Conservation (phyloP, 2,329 filamentous ascomycete species). For the Aureobasidium sp. region DNA sequence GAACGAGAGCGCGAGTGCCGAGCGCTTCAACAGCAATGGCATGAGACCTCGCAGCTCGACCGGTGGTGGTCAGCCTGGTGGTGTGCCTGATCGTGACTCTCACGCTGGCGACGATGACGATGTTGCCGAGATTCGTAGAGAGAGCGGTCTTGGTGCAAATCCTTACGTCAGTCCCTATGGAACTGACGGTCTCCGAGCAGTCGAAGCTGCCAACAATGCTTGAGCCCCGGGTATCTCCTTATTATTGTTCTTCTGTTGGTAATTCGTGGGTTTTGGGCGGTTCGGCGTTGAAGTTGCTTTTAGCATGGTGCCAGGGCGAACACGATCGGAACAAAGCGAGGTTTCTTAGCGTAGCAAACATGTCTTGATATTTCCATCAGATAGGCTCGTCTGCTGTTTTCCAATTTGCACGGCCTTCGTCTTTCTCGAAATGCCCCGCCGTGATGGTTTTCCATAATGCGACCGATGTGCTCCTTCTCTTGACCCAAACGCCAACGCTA, state of each 20-base stretch:
- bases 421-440: neutral
- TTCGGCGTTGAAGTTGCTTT: neutral
- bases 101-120: conserved; percentile 1
- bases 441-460: neutral
- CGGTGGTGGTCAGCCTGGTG: neutral
- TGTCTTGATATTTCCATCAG: neutral
- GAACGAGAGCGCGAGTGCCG: conserved; percentile 26
- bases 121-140: conserved; percentile 7
- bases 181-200: conserved; percentile 21
- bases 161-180: conserved; percentile 19
- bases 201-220: conserved; percentile 18
- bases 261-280: neutral
- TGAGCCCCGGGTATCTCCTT: neutral
- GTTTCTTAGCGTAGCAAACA: neutral
- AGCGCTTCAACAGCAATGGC: conserved; percentile 13
- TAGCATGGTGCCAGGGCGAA: neutral
- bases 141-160: conserved; percentile 10
- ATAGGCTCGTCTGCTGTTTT: neutral
- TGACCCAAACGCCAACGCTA: conserved; percentile 10
- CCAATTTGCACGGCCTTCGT: neutral
- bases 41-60: conserved; percentile 2
- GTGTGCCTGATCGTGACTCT: neutral
- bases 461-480: neutral
- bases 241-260: too few relatives aligned
- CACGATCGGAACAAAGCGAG: neutral